Evolutionary conservation across 257 asterid genomes (phyloP), one percentile per base, ranked within the genome.

Genomic region (Nicotiana attenuata): DNA sequence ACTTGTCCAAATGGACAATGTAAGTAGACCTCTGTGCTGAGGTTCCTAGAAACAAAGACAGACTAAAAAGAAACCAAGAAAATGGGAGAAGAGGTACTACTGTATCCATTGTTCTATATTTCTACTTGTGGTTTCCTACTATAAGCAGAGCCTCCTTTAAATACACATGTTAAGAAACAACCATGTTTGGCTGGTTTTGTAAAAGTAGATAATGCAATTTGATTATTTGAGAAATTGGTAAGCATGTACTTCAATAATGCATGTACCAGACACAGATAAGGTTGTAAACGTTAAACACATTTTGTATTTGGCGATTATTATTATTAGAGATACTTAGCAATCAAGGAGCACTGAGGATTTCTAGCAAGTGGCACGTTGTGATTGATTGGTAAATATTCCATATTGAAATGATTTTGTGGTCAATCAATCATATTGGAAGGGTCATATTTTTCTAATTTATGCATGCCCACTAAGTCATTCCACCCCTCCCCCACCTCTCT

Each of bases 1-100:
- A 78, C 2, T 53, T 78, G 26, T 85, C 88, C 81, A 85, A 78
- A 10, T 82, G 85, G 64, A 85, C 75, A 68, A 85, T 85, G 75
- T 85, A 85, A 35, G 47, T 61, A n/a, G 82, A 78, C 45, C 81
- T 82, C 22, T 85, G 35, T n/a, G 56, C 81, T 64, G 85, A 76
- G 0, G 33, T 20, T 28, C 24, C 29, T 19, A 26, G 24, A 1
- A 45, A 75, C 0, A 61, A 50, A 73, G 24, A 24, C 15, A 11
- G 41, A 2, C 22, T 3, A 15, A 73, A 47, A 24, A 73, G 9
- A 73, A 9, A 24, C 79, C 63, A 73, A 24, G 61, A 24, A 47
- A 47, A 73, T 38, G 26, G 0, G 16, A 73, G 24, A 14, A 15
- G 8, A 24, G 38, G 8, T 50, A 24, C 16, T 47, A 22, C 1